Base-by-base conservation (phyloP, 73 alveolate species). In the Stentor coeruleus region DNA sequence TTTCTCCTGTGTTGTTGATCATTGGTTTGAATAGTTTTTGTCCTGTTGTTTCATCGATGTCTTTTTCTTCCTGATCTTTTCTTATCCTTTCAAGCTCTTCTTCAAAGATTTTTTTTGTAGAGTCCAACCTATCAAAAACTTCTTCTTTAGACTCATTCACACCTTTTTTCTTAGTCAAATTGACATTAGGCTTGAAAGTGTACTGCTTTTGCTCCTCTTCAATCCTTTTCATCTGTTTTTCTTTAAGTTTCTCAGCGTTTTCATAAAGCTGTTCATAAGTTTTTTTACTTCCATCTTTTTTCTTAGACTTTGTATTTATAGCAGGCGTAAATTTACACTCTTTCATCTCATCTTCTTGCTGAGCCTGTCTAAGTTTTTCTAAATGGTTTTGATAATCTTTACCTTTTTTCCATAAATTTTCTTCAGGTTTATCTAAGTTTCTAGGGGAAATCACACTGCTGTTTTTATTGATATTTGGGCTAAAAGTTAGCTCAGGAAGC, bases 21-120 rank as follows among this genome's bases (percentile, higher is more conserved):
- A 28, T 20, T 11, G 79, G 79, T 0, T 20, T 20, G 79, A 66
- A 66, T 20, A 66, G 39, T 2, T 66, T 66, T 66, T 66, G 79
- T 66, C 79, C 79, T 20, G 73, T 57, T 20, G 40, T 66, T 66
- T 66, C 79, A 75, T 75, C 83, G 39, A 20, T 20, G 1, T 15
- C 38, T 26, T n/a, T 28, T 15, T 38, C 33, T 2, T 75, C 77
- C 59, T 75, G 77, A 74, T 28, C 38, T 3, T 6, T 1, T 75
- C 83, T 75, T 33, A 36, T 31, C 1, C 1, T 36, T 39, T 75
- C 83, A 1, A 75, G 83, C 72, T 38, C 38, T 39, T 37, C 83
- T 75, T 75, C 83, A 6, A 39, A 15, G 80, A 14, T 33, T 33
- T 38, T 75, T 35, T 75, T 75, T 1, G 74, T 20, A 36, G n/a